Percentiles rank a stretch among this genome's conserved stretches.
Conservation (phyloP, 1,284 basidiomycete genomes). For the Schizophyllum commune region DNA sequence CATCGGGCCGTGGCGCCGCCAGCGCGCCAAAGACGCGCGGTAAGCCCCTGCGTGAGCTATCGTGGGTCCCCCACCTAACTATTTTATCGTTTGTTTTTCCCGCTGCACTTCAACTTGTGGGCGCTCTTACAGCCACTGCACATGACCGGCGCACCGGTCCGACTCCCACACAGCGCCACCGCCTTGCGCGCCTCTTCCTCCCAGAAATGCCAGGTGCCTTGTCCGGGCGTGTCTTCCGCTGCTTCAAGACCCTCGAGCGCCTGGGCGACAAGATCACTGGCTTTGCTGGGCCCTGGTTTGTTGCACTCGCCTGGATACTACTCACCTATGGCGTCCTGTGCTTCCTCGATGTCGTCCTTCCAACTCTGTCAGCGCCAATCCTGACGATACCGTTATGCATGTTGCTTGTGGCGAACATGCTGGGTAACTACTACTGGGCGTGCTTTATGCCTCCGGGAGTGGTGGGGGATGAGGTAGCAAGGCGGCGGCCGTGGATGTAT, state of each 20-base stretch:
- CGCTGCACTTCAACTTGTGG: not conserved
- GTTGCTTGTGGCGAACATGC: constrained; percentile 72
- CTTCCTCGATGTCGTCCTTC: constrained; percentile 77
- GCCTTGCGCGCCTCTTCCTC: not conserved
- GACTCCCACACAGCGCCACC: not conserved
- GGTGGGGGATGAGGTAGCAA: constrained; percentile 31
- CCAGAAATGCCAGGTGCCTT: constrained; percentile 23
- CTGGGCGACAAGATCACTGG: constrained; percentile 78
- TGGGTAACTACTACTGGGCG: constrained; percentile 79
- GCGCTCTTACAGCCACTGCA: not conserved
- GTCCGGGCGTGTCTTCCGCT: constrained; percentile 65
- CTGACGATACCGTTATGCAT: constrained; percentile 60
- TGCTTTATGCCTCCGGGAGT: constrained; percentile 75
- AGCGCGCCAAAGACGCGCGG: too few relatives aligned
- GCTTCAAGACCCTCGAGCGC: constrained; percentile 78
- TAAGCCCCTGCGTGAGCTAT: too few relatives aligned
- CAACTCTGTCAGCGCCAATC: constrained; percentile 42
- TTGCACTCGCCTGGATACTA: constrained; percentile 69
- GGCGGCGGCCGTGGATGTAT: constrained; percentile 5
- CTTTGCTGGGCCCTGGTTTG: constrained; percentile 86
- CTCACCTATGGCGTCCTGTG: constrained; percentile 62
- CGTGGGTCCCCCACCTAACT: too few relatives aligned
- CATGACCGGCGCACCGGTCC: not conserved
- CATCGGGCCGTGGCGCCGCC: too few relatives aligned
- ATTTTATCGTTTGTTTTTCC: too few relatives aligned